Evolutionary conservation across 495 filamentous ascomycete genomes (phyloP).

Genomic region (Neurospora hispaniola): DNA sequence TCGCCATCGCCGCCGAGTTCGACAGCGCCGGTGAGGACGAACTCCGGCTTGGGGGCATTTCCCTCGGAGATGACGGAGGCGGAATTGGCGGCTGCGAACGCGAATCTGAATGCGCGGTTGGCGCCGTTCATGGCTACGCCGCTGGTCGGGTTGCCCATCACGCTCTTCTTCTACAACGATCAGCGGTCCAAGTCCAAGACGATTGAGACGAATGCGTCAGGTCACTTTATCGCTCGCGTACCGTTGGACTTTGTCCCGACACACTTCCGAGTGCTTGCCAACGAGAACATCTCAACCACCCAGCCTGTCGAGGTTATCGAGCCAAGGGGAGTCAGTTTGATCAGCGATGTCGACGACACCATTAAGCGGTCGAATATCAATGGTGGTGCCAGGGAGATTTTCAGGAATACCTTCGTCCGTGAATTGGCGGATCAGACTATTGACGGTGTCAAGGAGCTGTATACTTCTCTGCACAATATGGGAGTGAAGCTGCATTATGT

Average conservation of each 20-base stretch:
- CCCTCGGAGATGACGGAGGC: slow-evolving; percentile 50
- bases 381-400: slow-evolving; percentile 82
- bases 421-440: slow-evolving; percentile 73
- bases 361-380: slow-evolving; percentile 91
- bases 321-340: slow-evolving; percentile 75
- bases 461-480: slow-evolving; percentile 57
- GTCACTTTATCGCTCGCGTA: slow-evolving; percentile 72
- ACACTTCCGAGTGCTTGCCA: slow-evolving; percentile 76
- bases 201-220: slow-evolving; percentile 68
- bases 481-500: slow-evolving; percentile 88
- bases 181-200: slow-evolving; percentile 65
- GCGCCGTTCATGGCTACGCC: slow-evolving; percentile 83
- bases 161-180: slow-evolving; percentile 88
- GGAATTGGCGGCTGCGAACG: slow-evolving; percentile 70
- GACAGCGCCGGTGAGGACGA: slow-evolving; percentile 15
- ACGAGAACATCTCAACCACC: slow-evolving; percentile 69
- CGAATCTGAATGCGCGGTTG: slow-evolving; percentile 74
- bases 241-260: slow-evolving; percentile 84
- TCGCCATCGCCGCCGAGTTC: slow-evolving; percentile 23
- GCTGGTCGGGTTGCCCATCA: slow-evolving; percentile 60
- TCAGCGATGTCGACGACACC: slow-evolving; percentile 97
- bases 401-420: slow-evolving; percentile 86
- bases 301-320: slow-evolving; percentile 68
- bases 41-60: slow-evolving; percentile 31
- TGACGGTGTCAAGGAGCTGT: slow-evolving; percentile 85